Evolutionary conservation across 1,284 basidiomycete species (phyloP).

Genomic region (Ceratobasidium sp.): DNA sequence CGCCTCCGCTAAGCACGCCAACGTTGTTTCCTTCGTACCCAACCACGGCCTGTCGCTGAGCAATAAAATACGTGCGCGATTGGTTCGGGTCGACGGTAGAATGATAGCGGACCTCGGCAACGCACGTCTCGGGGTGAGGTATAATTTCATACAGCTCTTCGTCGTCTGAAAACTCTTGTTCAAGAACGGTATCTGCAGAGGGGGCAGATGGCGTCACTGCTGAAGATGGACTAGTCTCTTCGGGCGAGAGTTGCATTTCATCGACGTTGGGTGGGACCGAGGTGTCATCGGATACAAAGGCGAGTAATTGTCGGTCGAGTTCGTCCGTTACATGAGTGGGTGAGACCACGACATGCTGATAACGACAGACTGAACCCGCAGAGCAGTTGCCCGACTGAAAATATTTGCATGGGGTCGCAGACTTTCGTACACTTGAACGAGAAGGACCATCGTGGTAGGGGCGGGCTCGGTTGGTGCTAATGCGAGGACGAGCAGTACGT

Average conservation of each 20-base stretch:
- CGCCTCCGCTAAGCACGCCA: conserved; percentile 34
- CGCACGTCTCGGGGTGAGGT: not conserved
- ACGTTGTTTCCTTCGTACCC: conserved; percentile 37
- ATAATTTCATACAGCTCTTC: conserved; percentile 34
- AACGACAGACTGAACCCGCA: conserved; percentile 21
- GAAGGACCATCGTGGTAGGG: conserved; percentile 29
- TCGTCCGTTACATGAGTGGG: conserved; percentile 15
- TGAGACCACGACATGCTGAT: conserved; percentile 9
- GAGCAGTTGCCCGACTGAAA: conserved; percentile 27
- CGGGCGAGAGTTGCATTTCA: not conserved
- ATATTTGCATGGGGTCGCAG: conserved; percentile 20
- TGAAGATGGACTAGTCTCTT: not conserved
- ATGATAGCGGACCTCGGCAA: conserved; percentile 24
- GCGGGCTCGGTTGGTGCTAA: conserved; percentile 22
- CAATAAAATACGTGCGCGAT: conserved; percentile 29
- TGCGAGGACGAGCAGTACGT: conserved; percentile 27
- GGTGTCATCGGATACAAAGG: conserved; percentile 18
- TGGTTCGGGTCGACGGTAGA: conserved; percentile 1
- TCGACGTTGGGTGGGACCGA: not conserved
- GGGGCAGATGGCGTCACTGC: not conserved
- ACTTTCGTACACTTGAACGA: conserved; percentile 3
- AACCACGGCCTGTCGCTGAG: conserved; percentile 21
- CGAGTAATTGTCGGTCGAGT: conserved; percentile 23
- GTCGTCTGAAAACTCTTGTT: conserved; percentile 32
- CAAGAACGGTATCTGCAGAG: not conserved